Evolutionary conservation across 148 eudicot species (phyloP).

Genomic region (Vaccinium vitisidaea): DNA sequence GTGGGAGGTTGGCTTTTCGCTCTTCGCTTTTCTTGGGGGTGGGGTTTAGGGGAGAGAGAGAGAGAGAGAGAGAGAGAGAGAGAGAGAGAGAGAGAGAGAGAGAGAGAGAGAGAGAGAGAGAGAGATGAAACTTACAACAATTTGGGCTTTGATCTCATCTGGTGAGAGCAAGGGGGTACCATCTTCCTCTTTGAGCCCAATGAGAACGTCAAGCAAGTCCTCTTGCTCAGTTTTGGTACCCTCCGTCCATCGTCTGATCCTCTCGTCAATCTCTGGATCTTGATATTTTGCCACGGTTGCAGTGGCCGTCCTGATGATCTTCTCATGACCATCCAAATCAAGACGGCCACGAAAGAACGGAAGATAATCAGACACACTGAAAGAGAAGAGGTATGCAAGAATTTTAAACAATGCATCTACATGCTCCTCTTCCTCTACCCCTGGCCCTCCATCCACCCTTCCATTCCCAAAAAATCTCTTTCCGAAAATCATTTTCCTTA

Average conservation of each 20-base stretch:
- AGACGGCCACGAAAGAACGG: conserved; percentile 17
- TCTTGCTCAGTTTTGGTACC: conserved; percentile 14
- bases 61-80: too few species aligned
- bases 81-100: too few species aligned
- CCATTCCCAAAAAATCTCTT: conserved; percentile 17
- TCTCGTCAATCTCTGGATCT: conserved; percentile 18
- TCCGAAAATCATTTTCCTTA: conserved; percentile 8
- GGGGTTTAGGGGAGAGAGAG: too few species aligned
- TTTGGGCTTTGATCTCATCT: conserved; percentile 32
- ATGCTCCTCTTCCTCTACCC: conserved; percentile 18
- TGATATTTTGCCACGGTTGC: conserved; percentile 13
- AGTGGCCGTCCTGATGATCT: neutral
- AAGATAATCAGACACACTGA: conserved; percentile 25
- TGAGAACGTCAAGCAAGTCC: conserved; percentile 26
- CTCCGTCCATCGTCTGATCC: conserved; percentile 21
- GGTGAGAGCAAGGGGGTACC: conserved; percentile 16
- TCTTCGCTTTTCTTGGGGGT: too few species aligned
- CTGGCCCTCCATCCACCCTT: conserved; percentile 6
- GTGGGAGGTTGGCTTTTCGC: too few species aligned
- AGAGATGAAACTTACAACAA: conserved; percentile 15
- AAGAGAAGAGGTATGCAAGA: neutral
- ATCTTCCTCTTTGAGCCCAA: conserved; percentile 11
- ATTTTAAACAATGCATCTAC: conserved; percentile 15
- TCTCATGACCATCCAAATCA: conserved; percentile 26
- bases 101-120: too few species aligned